These are phyloP conservation scores for Taphrina deformans DNA, from an alignment of 1,139 yeast species.

Conservation along the genomic window DNA sequence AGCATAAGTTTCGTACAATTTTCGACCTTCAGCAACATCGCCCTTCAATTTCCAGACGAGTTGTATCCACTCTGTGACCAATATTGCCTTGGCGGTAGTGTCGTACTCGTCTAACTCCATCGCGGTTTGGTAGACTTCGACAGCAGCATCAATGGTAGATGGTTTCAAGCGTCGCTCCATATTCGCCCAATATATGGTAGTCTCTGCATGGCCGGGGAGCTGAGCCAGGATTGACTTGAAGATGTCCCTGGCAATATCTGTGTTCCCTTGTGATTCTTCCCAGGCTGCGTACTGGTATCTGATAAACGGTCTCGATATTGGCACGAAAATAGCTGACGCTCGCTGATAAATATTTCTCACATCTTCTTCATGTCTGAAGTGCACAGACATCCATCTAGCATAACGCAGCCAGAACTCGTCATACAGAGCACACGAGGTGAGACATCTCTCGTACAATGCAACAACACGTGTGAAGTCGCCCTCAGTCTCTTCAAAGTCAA, in stretches of 20 bases:
- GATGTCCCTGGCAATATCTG: constrained; percentile 44
- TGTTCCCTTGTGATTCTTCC: constrained; percentile 45
- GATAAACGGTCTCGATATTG: constrained; percentile 44
- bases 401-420: constrained; percentile 65
- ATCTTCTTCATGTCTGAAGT: constrained; percentile 39
- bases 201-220: constrained; percentile 44
- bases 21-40: constrained; percentile 41
- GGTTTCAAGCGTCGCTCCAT: constrained; percentile 39
- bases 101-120: constrained; percentile 43
- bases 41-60: constrained; percentile 41
- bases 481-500: constrained; percentile 56
- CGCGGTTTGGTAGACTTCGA: constrained; percentile 39
- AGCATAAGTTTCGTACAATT: constrained; percentile 39
- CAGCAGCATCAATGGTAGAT: constrained; percentile 38
- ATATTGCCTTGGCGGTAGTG: constrained; percentile 39
- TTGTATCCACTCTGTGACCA: constrained; percentile 41
- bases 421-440: constrained; percentile 50
- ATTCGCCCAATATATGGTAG: constrained; percentile 41
- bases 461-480: constrained; percentile 45
- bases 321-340: constrained; percentile 45
- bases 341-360: constrained; percentile 44
- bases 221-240: constrained; percentile 42
- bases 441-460: constrained; percentile 59
- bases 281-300: constrained; percentile 46
- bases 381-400: constrained; percentile 50